A percentile compares a stretch with the other conserved stretches of the same genome.
phyloP scores from a whole-genome alignment of 768 basidiomycete genomes.

The Tephrocybe sp. region DNA sequence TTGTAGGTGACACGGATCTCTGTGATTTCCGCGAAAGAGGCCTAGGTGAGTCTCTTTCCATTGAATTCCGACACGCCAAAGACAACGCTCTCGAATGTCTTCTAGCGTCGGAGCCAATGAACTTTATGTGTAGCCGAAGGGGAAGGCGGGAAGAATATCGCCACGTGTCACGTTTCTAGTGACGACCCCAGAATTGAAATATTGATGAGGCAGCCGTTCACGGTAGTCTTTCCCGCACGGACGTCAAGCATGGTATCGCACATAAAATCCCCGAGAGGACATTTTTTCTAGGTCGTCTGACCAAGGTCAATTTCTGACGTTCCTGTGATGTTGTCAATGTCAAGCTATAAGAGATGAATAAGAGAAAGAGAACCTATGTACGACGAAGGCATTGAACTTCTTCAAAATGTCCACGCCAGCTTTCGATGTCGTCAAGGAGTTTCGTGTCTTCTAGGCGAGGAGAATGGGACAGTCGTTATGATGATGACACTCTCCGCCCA shows the following conservation, averaged over 20 bases:
- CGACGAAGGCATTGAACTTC: constrained; percentile 2
- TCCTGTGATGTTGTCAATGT: background rate
- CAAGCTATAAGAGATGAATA: background rate
- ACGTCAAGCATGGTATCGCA: constrained; percentile 9
- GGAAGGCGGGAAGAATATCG: constrained; percentile 8
- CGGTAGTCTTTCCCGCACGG: background rate
- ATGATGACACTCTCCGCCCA: too few species aligned
- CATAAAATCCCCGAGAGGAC: constrained; percentile 6
- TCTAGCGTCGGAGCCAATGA: constrained; percentile 4
- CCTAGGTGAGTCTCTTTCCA: constrained; percentile 2
- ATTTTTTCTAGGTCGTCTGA: constrained; percentile 8
- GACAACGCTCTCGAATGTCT: constrained; percentile 2
- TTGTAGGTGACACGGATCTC: constrained; percentile 5
- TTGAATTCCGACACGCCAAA: constrained; percentile 3
- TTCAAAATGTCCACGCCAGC: constrained; percentile 10
- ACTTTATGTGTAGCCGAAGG: constrained; percentile 10
- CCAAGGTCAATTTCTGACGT: constrained; percentile 3
- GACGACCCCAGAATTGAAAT: constrained; percentile 9
- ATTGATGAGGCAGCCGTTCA: constrained; percentile 11
- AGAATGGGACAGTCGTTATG: constrained; percentile 10
- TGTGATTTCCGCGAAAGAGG: constrained; percentile 3
- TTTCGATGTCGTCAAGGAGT: constrained; percentile 3
- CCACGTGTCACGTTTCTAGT: constrained; percentile 9
- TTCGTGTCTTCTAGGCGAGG: constrained; percentile 10
- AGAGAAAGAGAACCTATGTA: background rate